Conservation (phyloP, 148 eudicot genomes). For the Silene latifolia region DNA sequence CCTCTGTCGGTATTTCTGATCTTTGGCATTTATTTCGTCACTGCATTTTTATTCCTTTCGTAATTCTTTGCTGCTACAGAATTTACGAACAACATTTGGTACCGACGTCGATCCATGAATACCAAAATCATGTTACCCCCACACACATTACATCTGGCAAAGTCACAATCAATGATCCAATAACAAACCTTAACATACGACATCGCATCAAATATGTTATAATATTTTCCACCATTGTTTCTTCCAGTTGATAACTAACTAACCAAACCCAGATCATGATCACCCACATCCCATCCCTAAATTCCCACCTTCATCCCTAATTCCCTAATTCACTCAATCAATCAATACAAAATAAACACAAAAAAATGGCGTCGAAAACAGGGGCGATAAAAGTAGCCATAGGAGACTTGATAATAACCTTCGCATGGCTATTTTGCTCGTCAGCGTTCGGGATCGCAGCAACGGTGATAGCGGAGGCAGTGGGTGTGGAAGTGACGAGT, state of each 20-base stretch:
- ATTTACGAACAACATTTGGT: too few relatives aligned
- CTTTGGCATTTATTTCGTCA: too few relatives aligned
- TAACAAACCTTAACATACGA: neutral
- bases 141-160: neutral
- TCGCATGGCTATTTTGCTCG: constrained; percentile 28
- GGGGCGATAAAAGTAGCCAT: constrained; percentile 9
- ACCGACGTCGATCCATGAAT: neutral
- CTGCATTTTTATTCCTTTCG: too few relatives aligned
- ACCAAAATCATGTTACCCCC: neutral
- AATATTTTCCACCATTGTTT: neutral
- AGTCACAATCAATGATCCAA: neutral
- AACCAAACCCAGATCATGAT: neutral
- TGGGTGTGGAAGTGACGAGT: constrained; percentile 17
- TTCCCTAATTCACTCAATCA: neutral
- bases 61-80: too few relatives aligned
- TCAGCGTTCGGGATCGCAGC: constrained; percentile 22
- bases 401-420: constrained; percentile 18
- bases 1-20: too few relatives aligned
- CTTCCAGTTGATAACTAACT: too few relatives aligned
- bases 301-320: neutral
- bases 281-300: neutral
- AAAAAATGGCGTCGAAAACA: neutral
- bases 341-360: neutral
- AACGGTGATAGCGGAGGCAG: neutral
- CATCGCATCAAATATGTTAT: neutral